These are phyloP conservation scores for Fraxinus albicans DNA, from an alignment of 305 asterid genomes.

Conservation along the genomic window DNA sequence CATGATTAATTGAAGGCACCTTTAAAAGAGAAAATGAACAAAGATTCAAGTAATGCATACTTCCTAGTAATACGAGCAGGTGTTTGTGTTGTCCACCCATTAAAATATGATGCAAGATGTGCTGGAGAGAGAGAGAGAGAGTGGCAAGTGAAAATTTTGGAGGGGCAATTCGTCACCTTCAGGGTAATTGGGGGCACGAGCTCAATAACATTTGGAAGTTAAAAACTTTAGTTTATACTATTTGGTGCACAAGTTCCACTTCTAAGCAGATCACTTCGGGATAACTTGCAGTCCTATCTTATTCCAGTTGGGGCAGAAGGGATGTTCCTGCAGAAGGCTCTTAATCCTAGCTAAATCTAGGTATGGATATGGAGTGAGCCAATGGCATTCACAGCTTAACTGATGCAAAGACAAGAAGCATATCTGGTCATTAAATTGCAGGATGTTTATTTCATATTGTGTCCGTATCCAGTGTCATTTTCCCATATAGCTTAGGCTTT, in stretches of 20 bases:
- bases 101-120: conserved; percentile 1
- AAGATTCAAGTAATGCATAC: not conserved
- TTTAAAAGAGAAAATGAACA: conserved; percentile 16
- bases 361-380: not conserved
- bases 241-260: not conserved
- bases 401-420: not conserved
- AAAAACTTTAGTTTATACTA: not conserved
- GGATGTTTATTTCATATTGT: not conserved
- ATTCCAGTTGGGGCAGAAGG: not conserved
- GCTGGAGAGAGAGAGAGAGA: not conserved
- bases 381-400: not conserved
- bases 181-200: not conserved
- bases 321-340: not conserved
- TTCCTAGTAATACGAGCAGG: not conserved
- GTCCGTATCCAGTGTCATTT: not conserved
- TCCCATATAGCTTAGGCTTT: not conserved
- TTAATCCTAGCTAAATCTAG: not conserved
- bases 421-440: not conserved
- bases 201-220: not conserved
- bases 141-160: conserved; percentile 1
- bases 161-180: not conserved
- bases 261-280: not conserved
- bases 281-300: not conserved
- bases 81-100: not conserved
- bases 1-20: conserved; percentile 26